Evolutionary conservation across 768 basidiomycete species (phyloP).

Genomic region (Mycena amicta): DNA sequence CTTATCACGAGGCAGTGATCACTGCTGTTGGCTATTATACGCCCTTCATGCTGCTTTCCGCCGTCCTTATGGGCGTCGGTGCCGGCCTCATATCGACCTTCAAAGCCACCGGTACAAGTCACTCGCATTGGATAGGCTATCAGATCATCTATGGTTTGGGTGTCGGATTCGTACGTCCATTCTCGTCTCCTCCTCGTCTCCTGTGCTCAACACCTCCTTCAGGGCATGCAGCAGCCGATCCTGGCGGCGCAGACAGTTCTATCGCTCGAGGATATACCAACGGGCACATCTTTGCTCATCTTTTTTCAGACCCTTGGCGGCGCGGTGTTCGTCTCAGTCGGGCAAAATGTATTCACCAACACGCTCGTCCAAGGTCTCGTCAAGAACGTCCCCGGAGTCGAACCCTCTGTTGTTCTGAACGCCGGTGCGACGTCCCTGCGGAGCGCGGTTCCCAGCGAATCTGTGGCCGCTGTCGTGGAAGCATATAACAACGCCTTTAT

Average conservation of each 20-base stretch:
- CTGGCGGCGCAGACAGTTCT: slow-evolving; percentile 25
- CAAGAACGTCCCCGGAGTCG: slow-evolving; percentile 6
- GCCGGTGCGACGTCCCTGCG: slow-evolving; percentile 16
- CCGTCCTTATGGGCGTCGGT: slow-evolving; percentile 37
- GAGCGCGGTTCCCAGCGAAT: background rate
- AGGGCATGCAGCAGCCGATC: slow-evolving; percentile 23
- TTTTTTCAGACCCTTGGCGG: slow-evolving; percentile 27
- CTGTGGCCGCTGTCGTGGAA: slow-evolving; percentile 7
- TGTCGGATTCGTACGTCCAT: slow-evolving; percentile 24
- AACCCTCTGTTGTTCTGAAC: slow-evolving; percentile 7
- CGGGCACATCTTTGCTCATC: slow-evolving; percentile 22
- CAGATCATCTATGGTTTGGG: slow-evolving; percentile 33
- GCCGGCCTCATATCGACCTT: slow-evolving; percentile 39
- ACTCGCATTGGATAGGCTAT: slow-evolving; percentile 27
- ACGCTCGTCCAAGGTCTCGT: slow-evolving; percentile 6
- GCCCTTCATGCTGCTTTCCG: slow-evolving; percentile 29
- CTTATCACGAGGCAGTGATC: slow-evolving; percentile 21
- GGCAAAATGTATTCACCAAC: slow-evolving; percentile 24
- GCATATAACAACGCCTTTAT: slow-evolving; percentile 16
- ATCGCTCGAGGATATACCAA: slow-evolving; percentile 20
- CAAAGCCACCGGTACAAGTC: slow-evolving; percentile 16
- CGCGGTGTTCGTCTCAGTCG: slow-evolving; percentile 24
- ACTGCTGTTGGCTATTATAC: slow-evolving; percentile 38
- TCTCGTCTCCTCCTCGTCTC: background rate
- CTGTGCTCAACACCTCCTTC: background rate